Conservation (phyloP, 495 filamentous ascomycete genomes). For the Hyaloscypha finlandica region DNA sequence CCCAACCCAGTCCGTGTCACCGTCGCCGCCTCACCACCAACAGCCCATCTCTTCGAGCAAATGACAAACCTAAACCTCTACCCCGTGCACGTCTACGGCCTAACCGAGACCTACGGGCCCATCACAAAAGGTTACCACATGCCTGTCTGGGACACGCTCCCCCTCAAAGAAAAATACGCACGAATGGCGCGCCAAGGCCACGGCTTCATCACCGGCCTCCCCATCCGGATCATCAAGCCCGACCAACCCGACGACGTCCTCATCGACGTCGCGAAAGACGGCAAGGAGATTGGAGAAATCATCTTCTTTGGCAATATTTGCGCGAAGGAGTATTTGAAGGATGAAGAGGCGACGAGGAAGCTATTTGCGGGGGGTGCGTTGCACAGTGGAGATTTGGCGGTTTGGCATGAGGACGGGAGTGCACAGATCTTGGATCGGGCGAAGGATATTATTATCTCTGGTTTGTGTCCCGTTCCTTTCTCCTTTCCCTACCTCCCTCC, state of each 20-base stretch:
- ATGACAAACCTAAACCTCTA: conserved; percentile 86
- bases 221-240: conserved; percentile 79
- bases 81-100: conserved; percentile 92
- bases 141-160: conserved; percentile 75
- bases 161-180: conserved; percentile 71
- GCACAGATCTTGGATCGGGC: conserved; percentile 91
- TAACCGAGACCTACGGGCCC: conserved; percentile 95
- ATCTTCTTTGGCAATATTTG: conserved; percentile 92
- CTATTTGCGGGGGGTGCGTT: conserved; percentile 85
- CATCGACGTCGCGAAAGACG: conserved; percentile 76
- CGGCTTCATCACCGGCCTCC: conserved; percentile 83
- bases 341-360: conserved; percentile 81
- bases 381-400: conserved; percentile 89
- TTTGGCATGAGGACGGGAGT: conserved; percentile 86
- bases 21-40: conserved; percentile 89
- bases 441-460: conserved; percentile 98
- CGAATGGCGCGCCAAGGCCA: conserved; percentile 90
- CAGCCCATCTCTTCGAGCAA: conserved; percentile 83
- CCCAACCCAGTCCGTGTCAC: conserved; percentile 79
- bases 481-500: neutral
- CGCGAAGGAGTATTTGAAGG: conserved; percentile 88
- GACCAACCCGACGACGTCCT: conserved; percentile 67
- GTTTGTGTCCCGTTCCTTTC: conserved; percentile 47
- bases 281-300: conserved; percentile 92
- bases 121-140: conserved; percentile 92